These are phyloP conservation scores for Salix purpurea DNA, from an alignment of 345 rosid species.

Conservation along the genomic window DNA sequence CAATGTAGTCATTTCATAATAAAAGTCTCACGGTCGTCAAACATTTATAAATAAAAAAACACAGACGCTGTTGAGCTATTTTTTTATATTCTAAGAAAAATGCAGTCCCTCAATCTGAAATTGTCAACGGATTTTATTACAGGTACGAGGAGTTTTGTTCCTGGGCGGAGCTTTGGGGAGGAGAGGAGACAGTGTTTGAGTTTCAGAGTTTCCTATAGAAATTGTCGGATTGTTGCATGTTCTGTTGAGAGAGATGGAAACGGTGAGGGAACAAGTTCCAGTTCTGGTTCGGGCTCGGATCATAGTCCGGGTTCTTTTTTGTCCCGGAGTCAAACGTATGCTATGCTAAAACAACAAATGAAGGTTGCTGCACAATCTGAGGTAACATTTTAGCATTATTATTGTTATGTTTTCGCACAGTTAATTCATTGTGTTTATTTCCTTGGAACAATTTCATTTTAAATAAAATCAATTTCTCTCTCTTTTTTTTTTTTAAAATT, in stretches of 20 bases:
- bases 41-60: too few species aligned
- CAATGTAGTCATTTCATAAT: background rate
- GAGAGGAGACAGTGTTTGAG: slow-evolving; percentile 9
- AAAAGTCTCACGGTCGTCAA: background rate
- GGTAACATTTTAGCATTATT: slow-evolving; percentile 18
- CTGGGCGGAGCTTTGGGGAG: slow-evolving; percentile 4
- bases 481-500: background rate
- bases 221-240: slow-evolving; percentile 34
- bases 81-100: background rate
- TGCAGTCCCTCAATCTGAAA: slow-evolving; percentile 42
- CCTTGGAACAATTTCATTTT: background rate
- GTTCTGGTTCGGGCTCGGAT: slow-evolving; percentile 18
- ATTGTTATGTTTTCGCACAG: background rate
- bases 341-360: slow-evolving; percentile 60
- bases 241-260: slow-evolving; percentile 32
- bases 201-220: slow-evolving; percentile 19
- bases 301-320: slow-evolving; percentile 26
- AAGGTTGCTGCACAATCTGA: slow-evolving; percentile 66
- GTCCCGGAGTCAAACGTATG: slow-evolving; percentile 54
- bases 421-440: background rate
- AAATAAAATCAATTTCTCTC: background rate
- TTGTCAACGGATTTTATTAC: slow-evolving; percentile 30
- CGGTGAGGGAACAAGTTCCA: slow-evolving; percentile 28
- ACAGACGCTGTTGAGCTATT: too few species aligned
- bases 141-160: slow-evolving; percentile 16